Evolutionary conservation across 768 basidiomycete species (phyloP).

Genomic region (Suillus discolor): DNA sequence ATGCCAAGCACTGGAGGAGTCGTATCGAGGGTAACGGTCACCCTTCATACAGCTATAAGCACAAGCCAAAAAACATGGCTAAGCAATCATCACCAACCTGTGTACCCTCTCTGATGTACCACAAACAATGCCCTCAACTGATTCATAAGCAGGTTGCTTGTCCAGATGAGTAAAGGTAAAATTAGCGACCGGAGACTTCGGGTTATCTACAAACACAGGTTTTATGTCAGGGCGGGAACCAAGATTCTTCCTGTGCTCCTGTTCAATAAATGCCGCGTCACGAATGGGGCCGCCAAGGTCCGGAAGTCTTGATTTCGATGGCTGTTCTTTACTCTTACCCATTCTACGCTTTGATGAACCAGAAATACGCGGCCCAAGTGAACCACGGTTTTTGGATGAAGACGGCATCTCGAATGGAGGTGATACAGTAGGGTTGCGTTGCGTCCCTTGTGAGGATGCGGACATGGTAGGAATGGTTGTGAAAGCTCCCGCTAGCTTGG

Average conservation of each 20-base stretch:
- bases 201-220: constrained; percentile 40
- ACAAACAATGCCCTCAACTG: constrained; percentile 25
- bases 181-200: constrained; percentile 56
- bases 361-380: constrained; percentile 10
- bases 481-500: constrained; percentile 9
- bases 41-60: constrained; percentile 17
- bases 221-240: constrained; percentile 25
- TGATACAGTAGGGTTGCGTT: constrained; percentile 18
- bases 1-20: constrained; percentile 51
- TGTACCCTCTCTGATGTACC: constrained; percentile 9
- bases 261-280: constrained; percentile 36
- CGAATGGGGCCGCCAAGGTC: constrained; percentile 37
- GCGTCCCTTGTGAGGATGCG: constrained; percentile 14
- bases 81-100: constrained; percentile 3
- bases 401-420: constrained; percentile 31
- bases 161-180: constrained; percentile 24
- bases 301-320: constrained; percentile 9
- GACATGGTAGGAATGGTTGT: constrained; percentile 4
- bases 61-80: neutral
- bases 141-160: constrained; percentile 30
- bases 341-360: constrained; percentile 4
- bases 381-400: constrained; percentile 23
- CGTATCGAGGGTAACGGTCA: constrained; percentile 28
- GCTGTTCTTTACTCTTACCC: neutral
- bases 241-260: constrained; percentile 22